Evolutionary conservation across 768 basidiomycete genomes (phyloP), one percentile per base, ranked within the genome.

Genomic region (Pleurotus platypus): DNA sequence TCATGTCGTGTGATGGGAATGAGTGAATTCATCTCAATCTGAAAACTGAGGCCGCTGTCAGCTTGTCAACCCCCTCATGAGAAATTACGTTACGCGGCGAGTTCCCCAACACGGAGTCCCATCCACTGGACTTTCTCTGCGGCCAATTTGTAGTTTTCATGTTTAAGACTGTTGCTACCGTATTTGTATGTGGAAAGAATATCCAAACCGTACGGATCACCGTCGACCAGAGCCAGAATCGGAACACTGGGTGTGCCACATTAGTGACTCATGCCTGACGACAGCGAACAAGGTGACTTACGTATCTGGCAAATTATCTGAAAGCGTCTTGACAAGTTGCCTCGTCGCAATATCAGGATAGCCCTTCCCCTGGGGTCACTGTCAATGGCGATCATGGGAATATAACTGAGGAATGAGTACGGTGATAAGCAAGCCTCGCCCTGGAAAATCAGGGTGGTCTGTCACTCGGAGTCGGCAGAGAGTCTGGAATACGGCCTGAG

Each of bases 341-440:
- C 94, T 81, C 0, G 97, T 96, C 2, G 94, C 89, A 3, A 97
- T 71, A 66, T 99, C 97, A 0, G 97, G 97, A 70, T 96, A 98
- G 2, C 97, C 97, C 68, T 97, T 98, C 0, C 97, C 97, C 94
- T 97, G 62, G 7, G 18, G 49, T 12, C 27, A 38, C 13, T 16
- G 40, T 56, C 27, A 55, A 35, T 15, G 30, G 30, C 11, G 9
- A 35, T 35, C 30, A 35, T 35, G 30, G 30, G 30, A 35, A 35
- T 35, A 35, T 35, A 35, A 35, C 8, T 35, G 30, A 35, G 30
- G 30, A 45, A 46, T 9, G 55, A 68, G 48, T 60, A 92, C 94
- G 4, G 94, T 96, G 63, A 96, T 79, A 43, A 94, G 75, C 16
- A 94, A 67, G 1, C 93, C 94, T 38, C 73, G 69, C 0, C 90